Evolutionary conservation across 1,139 yeast species (phyloP), one percentile per base, ranked within the genome.

Genomic region (Hyphopichia khmerensis): DNA sequence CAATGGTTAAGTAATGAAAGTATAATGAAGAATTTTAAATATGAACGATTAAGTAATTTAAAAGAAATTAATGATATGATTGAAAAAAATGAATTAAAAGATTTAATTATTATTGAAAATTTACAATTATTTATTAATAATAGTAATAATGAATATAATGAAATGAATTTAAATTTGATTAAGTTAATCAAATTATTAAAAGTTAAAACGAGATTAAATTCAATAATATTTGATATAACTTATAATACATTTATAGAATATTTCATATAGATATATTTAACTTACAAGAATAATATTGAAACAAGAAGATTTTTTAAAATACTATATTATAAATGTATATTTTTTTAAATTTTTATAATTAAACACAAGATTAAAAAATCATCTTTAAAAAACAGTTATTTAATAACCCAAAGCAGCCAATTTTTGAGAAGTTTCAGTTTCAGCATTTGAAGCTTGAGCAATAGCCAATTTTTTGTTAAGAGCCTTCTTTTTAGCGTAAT

Each of bases 401-500:
- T 85, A 85, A 80, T 86, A 86, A 69, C 95, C 95, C 59, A 85
- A 73, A 63, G 86, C 72, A 67, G 90, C 87, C 65, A 86, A 83
- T 75, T 84, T 77, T 75, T 82, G 71, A 59, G 87, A 78, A 64
- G 79, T 86, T 57, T 82, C 88, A 61, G 91, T 77, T 62, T 79
- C 84, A 65, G 85, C 87, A 67, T 82, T 81, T 56, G 90, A 71
- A 69, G 88, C 84, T 72, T 80, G 78, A 68, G 96, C 98, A 69
- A 90, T 83, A 59, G 80, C 79, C 60, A 85, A 77, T 87, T 90
- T 93, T 86, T 88, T 87, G 75, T 86, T 79, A 71, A 89, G 87
- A 75, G 98, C 96, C 75, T 79, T 82, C 96, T 91, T 95, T 87
- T 89, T 90, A 67, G 96, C 95, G 83, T 90, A 89, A 86, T 89